phyloP scores from a whole-genome alignment of 495 filamentous ascomycete genomes.

The Annulohypoxylon stygium region DNA sequence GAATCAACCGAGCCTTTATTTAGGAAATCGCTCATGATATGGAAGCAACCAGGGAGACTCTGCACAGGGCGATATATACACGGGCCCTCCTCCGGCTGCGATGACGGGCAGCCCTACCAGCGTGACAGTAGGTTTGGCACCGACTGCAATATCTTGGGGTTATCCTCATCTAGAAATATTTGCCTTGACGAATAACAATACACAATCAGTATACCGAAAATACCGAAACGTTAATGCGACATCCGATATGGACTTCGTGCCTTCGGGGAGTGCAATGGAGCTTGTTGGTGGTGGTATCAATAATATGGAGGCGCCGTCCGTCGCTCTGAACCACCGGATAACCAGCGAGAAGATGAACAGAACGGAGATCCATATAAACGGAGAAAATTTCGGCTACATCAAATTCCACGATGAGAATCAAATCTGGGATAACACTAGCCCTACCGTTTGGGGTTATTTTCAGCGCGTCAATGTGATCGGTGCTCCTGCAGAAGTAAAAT shows the following conservation, averaged over 20 bases:
- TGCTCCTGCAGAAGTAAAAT: slow-evolving; percentile 1
- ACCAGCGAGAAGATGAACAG: not conserved
- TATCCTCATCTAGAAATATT: slow-evolving; percentile 34
- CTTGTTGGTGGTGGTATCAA: slow-evolving; percentile 19
- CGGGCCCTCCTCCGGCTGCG: not conserved
- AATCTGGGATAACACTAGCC: not conserved
- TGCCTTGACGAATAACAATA: slow-evolving; percentile 22
- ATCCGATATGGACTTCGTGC: slow-evolving; percentile 13
- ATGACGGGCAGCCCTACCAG: slow-evolving; percentile 31
- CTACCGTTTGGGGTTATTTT: not conserved
- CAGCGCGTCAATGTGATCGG: not conserved
- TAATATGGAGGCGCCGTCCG: not conserved
- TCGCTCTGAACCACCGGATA: slow-evolving; percentile 19
- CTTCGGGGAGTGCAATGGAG: slow-evolving; percentile 16
- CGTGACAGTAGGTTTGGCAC: slow-evolving; percentile 13
- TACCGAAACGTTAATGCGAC: slow-evolving; percentile 26
- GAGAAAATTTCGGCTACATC: not conserved
- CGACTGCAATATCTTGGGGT: slow-evolving; percentile 33
- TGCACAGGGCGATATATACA: not conserved
- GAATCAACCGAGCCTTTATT: no score
- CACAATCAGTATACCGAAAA: slow-evolving; percentile 23
- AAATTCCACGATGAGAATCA: slow-evolving; percentile 14
- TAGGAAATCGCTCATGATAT: slow-evolving; percentile 5
- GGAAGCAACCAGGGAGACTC: slow-evolving; percentile 12
- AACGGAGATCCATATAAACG: slow-evolving; percentile 26